These are phyloP conservation scores for Bromus sterilis DNA, from an alignment of 176 grass and related monocot species.

Conservation along the genomic window DNA sequence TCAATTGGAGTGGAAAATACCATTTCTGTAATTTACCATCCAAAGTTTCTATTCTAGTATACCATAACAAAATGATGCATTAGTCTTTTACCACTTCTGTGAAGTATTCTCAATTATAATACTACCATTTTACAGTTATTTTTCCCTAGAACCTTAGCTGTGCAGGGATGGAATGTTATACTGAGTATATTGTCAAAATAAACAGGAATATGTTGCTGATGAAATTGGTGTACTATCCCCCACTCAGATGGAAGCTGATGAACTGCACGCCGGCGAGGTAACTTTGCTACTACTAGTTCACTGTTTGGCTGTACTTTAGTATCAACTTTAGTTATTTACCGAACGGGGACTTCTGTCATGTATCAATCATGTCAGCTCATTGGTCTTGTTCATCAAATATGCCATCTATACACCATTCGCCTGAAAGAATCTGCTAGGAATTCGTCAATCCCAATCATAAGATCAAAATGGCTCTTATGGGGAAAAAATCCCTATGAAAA, in stretches of 20 bases:
- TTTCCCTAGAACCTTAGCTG: neutral
- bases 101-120: constrained; percentile 18
- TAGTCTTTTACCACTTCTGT: neutral
- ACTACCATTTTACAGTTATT: constrained; percentile 4
- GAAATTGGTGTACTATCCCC: constrained; percentile 96
- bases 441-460: neutral
- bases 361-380: neutral
- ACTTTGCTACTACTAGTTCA: constrained; percentile 15
- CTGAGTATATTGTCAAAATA: constrained; percentile 37
- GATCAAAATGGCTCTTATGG: neutral
- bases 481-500: neutral
- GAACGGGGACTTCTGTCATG: neutral
- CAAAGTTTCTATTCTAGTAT: neutral
- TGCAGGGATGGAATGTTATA: constrained; percentile 3
- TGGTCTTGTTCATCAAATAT: neutral
- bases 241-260: constrained; percentile 78
- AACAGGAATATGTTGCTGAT: constrained; percentile 81
- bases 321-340: neutral
- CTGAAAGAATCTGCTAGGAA: neutral
- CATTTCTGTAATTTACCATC: neutral
- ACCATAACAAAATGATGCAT: neutral
- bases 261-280: constrained; percentile 93
- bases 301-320: neutral
- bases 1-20: neutral
- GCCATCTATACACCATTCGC: neutral